A percentile compares a stretch with the other conserved stretches of the same genome.
phyloP scores from a whole-genome alignment of 148 eudicot genomes.

The Talinum fruticosum region DNA sequence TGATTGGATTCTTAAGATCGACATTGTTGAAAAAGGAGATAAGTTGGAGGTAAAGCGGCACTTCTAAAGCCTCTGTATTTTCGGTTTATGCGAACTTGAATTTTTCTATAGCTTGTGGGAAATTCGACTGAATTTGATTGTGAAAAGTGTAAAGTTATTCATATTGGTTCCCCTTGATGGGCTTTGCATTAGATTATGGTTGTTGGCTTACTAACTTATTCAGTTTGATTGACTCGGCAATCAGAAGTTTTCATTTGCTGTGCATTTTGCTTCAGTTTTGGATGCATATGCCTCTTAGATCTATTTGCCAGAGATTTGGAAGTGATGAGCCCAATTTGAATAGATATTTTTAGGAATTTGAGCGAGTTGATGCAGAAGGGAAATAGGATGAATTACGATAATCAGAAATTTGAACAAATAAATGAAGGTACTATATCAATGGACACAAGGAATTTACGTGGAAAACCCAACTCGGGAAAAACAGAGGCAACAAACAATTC shows the following conservation, averaged over 20 bases:
- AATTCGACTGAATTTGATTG: not conserved
- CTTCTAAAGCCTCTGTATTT: not conserved
- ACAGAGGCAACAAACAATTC: too few relatives aligned
- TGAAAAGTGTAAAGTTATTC: not conserved
- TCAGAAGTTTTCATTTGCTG: not conserved
- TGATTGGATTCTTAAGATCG: conserved; percentile 93
- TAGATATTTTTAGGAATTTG: too few relatives aligned
- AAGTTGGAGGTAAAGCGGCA: conserved; percentile 53
- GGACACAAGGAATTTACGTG: too few relatives aligned
- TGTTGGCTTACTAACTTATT: not conserved
- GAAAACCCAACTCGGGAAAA: too few relatives aligned
- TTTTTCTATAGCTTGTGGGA: not conserved
- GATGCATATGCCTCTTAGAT: too few relatives aligned
- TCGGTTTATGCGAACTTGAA: not conserved
- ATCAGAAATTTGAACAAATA: too few relatives aligned
- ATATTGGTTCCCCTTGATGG: not conserved
- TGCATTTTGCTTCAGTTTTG: too few relatives aligned
- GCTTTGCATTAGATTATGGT: not conserved
- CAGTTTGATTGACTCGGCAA: not conserved
- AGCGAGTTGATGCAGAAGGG: too few relatives aligned
- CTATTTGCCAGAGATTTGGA: not conserved
- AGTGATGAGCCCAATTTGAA: not conserved
- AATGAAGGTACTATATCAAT: too few relatives aligned
- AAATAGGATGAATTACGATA: too few relatives aligned
- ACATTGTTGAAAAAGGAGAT: conserved; percentile 80